Base-by-base conservation (phyloP, 2,329 filamentous ascomycete species). In the Cercospora zeina region DNA sequence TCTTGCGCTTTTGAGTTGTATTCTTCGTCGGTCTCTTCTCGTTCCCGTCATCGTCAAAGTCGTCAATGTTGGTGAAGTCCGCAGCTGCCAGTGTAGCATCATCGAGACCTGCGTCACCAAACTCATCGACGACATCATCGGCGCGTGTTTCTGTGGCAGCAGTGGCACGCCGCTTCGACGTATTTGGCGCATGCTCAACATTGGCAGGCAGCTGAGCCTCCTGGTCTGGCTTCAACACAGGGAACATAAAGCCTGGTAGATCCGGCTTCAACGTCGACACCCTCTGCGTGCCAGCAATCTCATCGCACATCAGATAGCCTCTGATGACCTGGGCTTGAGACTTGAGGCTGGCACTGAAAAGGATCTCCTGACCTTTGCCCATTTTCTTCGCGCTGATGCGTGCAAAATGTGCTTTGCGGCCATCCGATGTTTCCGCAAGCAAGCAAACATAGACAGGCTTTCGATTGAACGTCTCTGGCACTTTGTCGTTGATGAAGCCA, bases 281-380 rank as follows among this genome's bases (percentile, higher is more conserved):
- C 63, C 81, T 79, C 70, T 82, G 74, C 10, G 85, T 87, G 10
- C 85, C 85, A 64, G 84, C 85, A 69, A 97, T 89, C 47, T 91
- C 88, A 76, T 97, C 93, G 67, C 93, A 97, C 74, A 90, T 89
- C 54, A 93, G 80, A 71, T 87, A 85, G 63, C 87, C 90, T 24
- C 81, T 81, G 34, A 95, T 83, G 2, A 81, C 77, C 61, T 88
- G 84, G 16, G 84, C 82, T 0, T 79, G 73, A 4, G 77, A 77
- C 1, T 75, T 81, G 19, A 91, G 72, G 0, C 83, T 77, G 0
- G 87, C 83, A 19, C 77, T 83, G 65, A 89, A 88, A 0, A 80
- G 75, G 1, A 92, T 72, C 9, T 87, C 82, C 24, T 88, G 83
- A 0, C 82, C 83, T 4, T 80, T 81, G n/a, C 82, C 80, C 8